phyloP scores from a whole-genome alignment of 192 early-diverging fungal genomes.

The Entophlyctis helioformis region DNA sequence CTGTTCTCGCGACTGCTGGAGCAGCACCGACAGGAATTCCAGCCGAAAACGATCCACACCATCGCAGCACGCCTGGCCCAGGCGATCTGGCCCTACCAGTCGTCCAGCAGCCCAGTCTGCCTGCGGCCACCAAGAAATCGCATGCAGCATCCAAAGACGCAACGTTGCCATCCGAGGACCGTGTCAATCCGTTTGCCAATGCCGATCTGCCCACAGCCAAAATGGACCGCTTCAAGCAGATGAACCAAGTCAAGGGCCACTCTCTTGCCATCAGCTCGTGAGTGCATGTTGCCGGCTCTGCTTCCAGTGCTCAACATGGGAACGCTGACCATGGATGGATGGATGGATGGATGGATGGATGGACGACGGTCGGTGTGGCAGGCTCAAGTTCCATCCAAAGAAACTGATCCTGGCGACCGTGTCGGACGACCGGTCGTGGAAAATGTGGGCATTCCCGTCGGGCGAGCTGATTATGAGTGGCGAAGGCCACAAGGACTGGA shows the following conservation, averaged over 20 bases:
- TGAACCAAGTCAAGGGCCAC: conserved; percentile 29
- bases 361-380: too few relatives aligned
- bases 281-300: conserved; percentile 10
- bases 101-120: too few relatives aligned
- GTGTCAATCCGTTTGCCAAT: conserved; percentile 21
- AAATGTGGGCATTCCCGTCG: conserved; percentile 44
- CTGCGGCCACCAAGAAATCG: too few relatives aligned
- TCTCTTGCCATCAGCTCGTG: conserved; percentile 31
- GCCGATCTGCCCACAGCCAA: conserved; percentile 23
- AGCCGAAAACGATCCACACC: too few relatives aligned
- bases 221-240: conserved; percentile 24
- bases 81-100: too few relatives aligned
- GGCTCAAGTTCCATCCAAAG: conserved; percentile 45
- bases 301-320: too few relatives aligned
- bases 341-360: too few relatives aligned
- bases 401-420: conserved; percentile 46
- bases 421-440: conserved; percentile 45
- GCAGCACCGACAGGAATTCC: too few relatives aligned
- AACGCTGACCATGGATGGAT: too few relatives aligned
- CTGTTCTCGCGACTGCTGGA: too few relatives aligned
- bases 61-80: too few relatives aligned
- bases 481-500: conserved; percentile 42
- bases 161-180: conserved; percentile 22
- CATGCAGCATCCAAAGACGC: too few relatives aligned
- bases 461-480: conserved; percentile 47